Conservation (phyloP, 2,329 filamentous ascomycete genomes). For the Aureobasidium sp. region DNA sequence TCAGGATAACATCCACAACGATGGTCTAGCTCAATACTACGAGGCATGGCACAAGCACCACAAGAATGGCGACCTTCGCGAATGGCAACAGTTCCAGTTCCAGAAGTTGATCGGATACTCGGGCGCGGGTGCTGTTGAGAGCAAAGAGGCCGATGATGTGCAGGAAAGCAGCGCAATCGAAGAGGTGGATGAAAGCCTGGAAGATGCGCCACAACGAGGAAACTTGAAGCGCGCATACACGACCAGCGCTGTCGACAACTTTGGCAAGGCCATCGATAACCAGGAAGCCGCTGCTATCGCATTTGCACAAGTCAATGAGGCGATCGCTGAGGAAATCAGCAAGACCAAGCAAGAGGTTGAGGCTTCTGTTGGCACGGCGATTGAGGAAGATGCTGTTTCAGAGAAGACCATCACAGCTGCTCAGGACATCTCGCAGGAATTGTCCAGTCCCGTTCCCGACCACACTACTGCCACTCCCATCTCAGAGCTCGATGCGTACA, state of each 20-base stretch:
- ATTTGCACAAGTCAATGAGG: conserved; percentile 77
- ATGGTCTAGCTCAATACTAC: conserved; percentile 80
- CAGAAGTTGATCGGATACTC: conserved; percentile 79
- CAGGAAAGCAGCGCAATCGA: conserved; percentile 31
- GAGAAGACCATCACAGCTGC: conserved; percentile 6
- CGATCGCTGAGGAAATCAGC: conserved; percentile 71
- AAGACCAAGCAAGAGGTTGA: conserved; percentile 47
- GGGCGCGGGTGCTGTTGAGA: conserved; percentile 20
- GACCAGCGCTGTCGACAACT: conserved; percentile 53
- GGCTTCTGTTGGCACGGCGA: conserved; percentile 20
- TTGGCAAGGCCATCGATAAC: conserved; percentile 46
- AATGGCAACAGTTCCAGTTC: conserved; percentile 90
- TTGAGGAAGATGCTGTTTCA: conserved; percentile 12
- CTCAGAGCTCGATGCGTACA: conserved; percentile 62
- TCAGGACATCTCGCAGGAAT: not conserved
- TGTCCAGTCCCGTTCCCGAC: not conserved
- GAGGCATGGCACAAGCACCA: conserved; percentile 81
- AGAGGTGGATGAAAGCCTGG: conserved; percentile 30
- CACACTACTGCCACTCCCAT: conserved; percentile 4
- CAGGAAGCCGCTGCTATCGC: conserved; percentile 46
- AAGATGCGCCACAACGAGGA: conserved; percentile 23
- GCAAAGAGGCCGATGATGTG: conserved; percentile 29
- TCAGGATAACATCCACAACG: conserved; percentile 29
- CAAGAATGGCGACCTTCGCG: conserved; percentile 58
- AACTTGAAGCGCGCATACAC: conserved; percentile 45